Evolutionary conservation across 2,329 filamentous ascomycete genomes (phyloP), one percentile per base, ranked within the genome.

Genomic region (Nigrospora sphaerica): DNA sequence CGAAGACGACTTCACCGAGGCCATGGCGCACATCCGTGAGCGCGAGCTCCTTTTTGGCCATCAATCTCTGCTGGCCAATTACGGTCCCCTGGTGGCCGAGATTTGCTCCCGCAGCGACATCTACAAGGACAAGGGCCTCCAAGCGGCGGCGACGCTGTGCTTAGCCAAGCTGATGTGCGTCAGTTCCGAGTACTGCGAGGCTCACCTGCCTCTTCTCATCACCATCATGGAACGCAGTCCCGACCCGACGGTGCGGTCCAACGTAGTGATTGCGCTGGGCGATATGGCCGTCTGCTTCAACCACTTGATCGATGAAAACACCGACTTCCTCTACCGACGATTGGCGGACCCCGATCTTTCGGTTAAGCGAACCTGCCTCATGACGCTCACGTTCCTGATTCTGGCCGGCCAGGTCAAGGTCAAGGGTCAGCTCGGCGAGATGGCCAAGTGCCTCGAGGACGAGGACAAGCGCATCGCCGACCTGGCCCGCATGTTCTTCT

Each of bases 201-300:
- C 80, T 36, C 95, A 98, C 60, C 77, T 98, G 12, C 87, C 88
- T 6, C 83, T 98, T 3, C 83, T 98, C 49, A 95, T 98, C 67
- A 97, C 92, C 14, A 97, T 98, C 58, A 91, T 98, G 74, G 93
- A 98, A 69, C 85, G 90, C 31, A 96, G 90, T 2, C 81, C 88
- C 32, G 89, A 96, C 58, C 86, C 95, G 1, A 95, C 91, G 16
- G 92, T 95, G 35, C 85, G 93, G 44, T 95, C 88, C 57, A 98
- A 98, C 62, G 88, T 95, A 11, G 95, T 98, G 16, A 95, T 98
- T 56, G 92, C 93, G 0, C 81, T 98, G 0, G 93, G 93, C 35
- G 93, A 98, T 62, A 98, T 98, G 93, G 95, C 95, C 0, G 93
- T 98, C 18, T 96, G 91, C 77, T 98, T 98, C 77, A 98, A 98